Evolutionary conservation across 352 stramenopile species (phyloP).

Genomic region (Phytopythium vexans): DNA sequence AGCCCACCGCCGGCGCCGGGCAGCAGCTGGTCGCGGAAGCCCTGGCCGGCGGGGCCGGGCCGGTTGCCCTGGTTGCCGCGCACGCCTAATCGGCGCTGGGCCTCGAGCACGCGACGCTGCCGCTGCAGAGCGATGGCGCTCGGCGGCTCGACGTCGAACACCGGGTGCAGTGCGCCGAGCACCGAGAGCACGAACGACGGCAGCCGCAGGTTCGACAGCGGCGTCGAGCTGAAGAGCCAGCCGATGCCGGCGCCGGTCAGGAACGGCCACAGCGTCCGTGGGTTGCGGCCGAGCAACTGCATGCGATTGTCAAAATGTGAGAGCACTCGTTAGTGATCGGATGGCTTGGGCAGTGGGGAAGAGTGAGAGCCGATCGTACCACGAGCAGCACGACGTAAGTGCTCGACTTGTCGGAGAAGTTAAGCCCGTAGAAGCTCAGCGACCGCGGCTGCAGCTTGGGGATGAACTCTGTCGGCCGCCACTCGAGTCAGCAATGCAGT

Average conservation of each 20-base stretch:
- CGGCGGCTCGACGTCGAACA: constrained; percentile 80
- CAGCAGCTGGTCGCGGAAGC: constrained; percentile 80
- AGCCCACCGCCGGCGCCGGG: constrained; percentile 51
- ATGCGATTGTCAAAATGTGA: not conserved
- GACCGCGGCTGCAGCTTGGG: constrained; percentile 66
- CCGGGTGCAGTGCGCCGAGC: constrained; percentile 61
- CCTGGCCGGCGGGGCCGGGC: constrained; percentile 35
- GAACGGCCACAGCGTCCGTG: constrained; percentile 54
- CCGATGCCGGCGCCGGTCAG: constrained; percentile 56
- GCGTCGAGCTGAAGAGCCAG: constrained; percentile 65
- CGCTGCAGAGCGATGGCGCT: constrained; percentile 62
- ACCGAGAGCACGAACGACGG: constrained; percentile 67
- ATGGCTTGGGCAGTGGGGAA: not conserved
- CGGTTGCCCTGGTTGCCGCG: constrained; percentile 25
- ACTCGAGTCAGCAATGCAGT: constrained; percentile 1
- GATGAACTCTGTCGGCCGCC: constrained; percentile 56
- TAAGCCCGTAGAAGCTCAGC: constrained; percentile 54
- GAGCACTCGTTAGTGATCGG: not conserved
- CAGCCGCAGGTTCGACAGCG: constrained; percentile 64
- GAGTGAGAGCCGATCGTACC: constrained; percentile 24
- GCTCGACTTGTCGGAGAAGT: constrained; percentile 84
- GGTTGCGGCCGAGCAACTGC: constrained; percentile 68
- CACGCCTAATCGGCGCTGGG: constrained; percentile 61
- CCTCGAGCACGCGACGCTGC: constrained; percentile 68
- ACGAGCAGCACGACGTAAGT: constrained; percentile 72